Evolutionary conservation across 352 stramenopile species (phyloP).

Genomic region (Globisporangium acanthophoron): DNA sequence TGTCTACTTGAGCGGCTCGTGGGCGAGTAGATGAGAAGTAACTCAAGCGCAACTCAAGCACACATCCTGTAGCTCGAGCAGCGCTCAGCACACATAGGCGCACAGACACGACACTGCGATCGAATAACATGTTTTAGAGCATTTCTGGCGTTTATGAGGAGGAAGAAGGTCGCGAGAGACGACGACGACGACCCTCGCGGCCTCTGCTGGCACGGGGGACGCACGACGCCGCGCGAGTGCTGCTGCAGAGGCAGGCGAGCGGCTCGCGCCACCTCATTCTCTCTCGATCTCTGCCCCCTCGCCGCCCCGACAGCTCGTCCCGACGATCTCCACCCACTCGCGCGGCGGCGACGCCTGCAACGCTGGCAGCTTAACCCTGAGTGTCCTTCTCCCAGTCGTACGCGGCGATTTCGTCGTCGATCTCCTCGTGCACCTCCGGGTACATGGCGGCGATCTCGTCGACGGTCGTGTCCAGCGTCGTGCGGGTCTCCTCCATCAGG

Average conservation of each 20-base stretch:
- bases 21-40: not conserved
- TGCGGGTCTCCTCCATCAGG: constrained; percentile 81
- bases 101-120: not conserved
- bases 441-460: constrained; percentile 84
- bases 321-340: not conserved
- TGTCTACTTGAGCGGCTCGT: not conserved
- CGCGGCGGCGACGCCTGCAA: not conserved
- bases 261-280: not conserved
- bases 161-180: not conserved
- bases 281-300: not conserved
- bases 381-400: constrained; percentile 89
- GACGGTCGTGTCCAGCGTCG: constrained; percentile 79
- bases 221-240: not conserved
- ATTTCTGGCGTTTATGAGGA: constrained; percentile 11
- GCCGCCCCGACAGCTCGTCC: not conserved
- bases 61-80: not conserved
- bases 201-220: not conserved
- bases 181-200: not conserved
- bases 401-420: constrained; percentile 86
- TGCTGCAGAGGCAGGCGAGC: not conserved
- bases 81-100: not conserved
- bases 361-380: constrained; percentile 43
- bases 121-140: constrained; percentile 14
- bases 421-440: constrained; percentile 80
- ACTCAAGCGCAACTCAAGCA: not conserved